Evolutionary conservation across 2,329 filamentous ascomycete species (phyloP), one percentile per base, ranked within the genome.

Genomic region (Cladobotryum mycophilum): DNA sequence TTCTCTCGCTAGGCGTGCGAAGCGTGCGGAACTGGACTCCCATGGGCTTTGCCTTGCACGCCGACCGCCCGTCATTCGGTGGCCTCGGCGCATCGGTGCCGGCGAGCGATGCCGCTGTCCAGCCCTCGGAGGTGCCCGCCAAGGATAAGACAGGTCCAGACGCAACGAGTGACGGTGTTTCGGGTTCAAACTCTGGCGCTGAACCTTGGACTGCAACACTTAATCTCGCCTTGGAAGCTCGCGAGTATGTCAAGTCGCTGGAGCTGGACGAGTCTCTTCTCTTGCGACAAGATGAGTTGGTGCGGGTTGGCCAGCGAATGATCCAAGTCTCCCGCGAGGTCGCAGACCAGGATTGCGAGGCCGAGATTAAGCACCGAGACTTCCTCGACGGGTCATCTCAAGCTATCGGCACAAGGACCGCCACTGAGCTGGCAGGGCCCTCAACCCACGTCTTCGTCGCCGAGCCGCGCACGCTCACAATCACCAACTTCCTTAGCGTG

Each of bases 401-500:
- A 45, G 35, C 9, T 36, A 7, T 48, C 3, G 34, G 51, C 1
- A 49, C 52, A 33, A 57, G 40, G 6, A 41, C 34, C 12, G 22
- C 51, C 8, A 52, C 46, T 4, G 41, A 51, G 7, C 4, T 44
- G 14, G 41, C 41, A 50, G 51, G 45, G 3, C n/a, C 46, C 2
- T 59, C 43, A 2, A 49, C 36, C 4, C 35, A 55, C 3, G 42
- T 53, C 30, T 60, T 60, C 20, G 49, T 54, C 15, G 58, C 58
- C 4, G 55, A 56, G 34, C 58, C 56, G 9, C 44, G 38, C 1
- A 54, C 3, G 2, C 53, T 60, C n/a, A 57, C 45, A 35, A 53
- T 60, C 13, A 57, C 55, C 22, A 60, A 60, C 42, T 60, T 60
- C 17, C 56, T 60, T 5, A 45, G 58, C 17, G 53, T 58, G 8